A percentile compares a stretch with the other conserved stretches of the same genome.
Conservation (phyloP, 2,329 filamentous ascomycete genomes). For the Zymoseptoria pseudotritici region DNA sequence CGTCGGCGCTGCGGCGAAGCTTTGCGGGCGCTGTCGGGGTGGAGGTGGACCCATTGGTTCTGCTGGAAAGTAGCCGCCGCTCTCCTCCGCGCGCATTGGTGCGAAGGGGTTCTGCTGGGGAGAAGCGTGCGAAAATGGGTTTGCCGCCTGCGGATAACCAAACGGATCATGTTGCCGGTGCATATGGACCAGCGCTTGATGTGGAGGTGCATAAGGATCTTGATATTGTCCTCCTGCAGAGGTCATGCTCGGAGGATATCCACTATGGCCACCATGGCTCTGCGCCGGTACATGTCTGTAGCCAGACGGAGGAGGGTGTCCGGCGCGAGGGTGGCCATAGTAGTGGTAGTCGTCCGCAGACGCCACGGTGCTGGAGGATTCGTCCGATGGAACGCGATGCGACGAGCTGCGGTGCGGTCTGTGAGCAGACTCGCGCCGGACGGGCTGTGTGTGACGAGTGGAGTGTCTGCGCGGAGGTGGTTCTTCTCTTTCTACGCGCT, state of each 20-base stretch:
- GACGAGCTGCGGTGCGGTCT: slow-evolving; percentile 21
- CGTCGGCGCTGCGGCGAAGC: slow-evolving; percentile 21
- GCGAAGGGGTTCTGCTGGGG: slow-evolving; percentile 33
- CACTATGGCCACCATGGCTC: slow-evolving; percentile 23
- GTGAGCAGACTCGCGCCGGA: slow-evolving; percentile 14
- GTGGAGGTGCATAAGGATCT: slow-evolving; percentile 19
- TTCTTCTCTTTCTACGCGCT: slow-evolving; percentile 14
- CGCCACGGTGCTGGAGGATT: slow-evolving; percentile 35
- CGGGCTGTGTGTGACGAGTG: slow-evolving; percentile 18
- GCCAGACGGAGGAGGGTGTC: slow-evolving; percentile 22
- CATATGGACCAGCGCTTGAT: slow-evolving; percentile 23
- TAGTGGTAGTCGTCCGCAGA: slow-evolving; percentile 39
- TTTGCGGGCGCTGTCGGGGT: slow-evolving; percentile 22
- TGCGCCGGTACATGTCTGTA: slow-evolving; percentile 25
- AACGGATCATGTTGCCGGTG: slow-evolving; percentile 29
- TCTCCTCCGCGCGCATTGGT: slow-evolving; percentile 19
- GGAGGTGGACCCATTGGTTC: slow-evolving; percentile 20
- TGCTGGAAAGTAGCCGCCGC: slow-evolving; percentile 32
- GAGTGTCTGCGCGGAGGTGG: slow-evolving; percentile 18
- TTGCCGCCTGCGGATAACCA: slow-evolving; percentile 27
- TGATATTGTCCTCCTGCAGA: slow-evolving; percentile 15
- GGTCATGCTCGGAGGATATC: slow-evolving; percentile 25
- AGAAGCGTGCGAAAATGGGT: slow-evolving; percentile 31
- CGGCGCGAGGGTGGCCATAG: slow-evolving; percentile 33
- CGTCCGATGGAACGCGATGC: slow-evolving; percentile 27